Percentiles rank a stretch among this genome's conserved stretches.
Evolutionary conservation across 495 filamentous ascomycete species (phyloP).

Genomic region (Penicillium canescens): DNA sequence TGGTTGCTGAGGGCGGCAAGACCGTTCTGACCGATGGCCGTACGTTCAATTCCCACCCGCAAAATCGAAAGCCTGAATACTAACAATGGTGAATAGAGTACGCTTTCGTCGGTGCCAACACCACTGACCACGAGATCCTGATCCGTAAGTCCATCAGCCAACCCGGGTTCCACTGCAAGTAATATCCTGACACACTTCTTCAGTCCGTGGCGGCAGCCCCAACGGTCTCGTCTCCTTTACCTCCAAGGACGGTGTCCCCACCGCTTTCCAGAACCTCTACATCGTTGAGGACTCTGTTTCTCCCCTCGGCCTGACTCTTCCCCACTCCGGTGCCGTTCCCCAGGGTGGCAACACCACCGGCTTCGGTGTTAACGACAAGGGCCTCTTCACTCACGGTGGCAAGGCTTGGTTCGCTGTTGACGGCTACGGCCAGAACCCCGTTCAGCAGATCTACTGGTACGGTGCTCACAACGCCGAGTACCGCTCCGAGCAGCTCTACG

Average conservation of each 20-base stretch:
- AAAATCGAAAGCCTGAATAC: not conserved
- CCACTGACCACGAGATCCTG: slow-evolving; percentile 21
- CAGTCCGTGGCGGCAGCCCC: slow-evolving; percentile 13
- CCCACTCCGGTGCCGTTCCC: slow-evolving; percentile 33
- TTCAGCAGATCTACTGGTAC: slow-evolving; percentile 33
- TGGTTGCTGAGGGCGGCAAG: slow-evolving; percentile 31
- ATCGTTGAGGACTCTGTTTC: slow-evolving; percentile 22
- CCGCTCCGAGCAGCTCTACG: slow-evolving; percentile 20
- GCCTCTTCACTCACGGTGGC: slow-evolving; percentile 28
- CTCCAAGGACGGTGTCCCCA: slow-evolving; percentile 22
- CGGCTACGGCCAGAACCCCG: slow-evolving; percentile 18
- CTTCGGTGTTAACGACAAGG: slow-evolving; percentile 31
- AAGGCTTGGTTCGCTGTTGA: slow-evolving; percentile 29
- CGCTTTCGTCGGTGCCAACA: slow-evolving; percentile 26
- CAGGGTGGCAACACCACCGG: slow-evolving; percentile 23
- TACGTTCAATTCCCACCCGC: slow-evolving; percentile 20
- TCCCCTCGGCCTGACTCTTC: slow-evolving; percentile 28
- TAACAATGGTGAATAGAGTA: slow-evolving; percentile 7
- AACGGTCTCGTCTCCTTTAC: slow-evolving; percentile 27
- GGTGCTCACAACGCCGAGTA: slow-evolving; percentile 25
- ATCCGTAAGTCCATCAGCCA: slow-evolving; percentile 23
- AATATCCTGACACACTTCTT: no score
- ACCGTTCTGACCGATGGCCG: slow-evolving; percentile 35
- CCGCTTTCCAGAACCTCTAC: slow-evolving; percentile 34
- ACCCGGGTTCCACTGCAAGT: not conserved